A percentile compares a stretch with the other conserved stretches of the same genome.
Conservation (phyloP, 306 rosid species). For the Pterocarpus macrocarpus region DNA sequence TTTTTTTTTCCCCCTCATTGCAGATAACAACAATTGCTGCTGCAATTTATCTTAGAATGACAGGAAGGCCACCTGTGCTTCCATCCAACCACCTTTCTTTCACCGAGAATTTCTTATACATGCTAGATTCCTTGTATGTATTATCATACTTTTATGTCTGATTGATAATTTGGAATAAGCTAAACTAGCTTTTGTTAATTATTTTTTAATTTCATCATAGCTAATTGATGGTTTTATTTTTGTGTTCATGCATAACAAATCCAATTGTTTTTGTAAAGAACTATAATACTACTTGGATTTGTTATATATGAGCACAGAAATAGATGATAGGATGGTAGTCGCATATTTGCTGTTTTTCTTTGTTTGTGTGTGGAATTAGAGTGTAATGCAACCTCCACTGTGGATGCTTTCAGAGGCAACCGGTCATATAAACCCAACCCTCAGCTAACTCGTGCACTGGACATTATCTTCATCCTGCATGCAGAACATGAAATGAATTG, state of each 20-base stretch:
- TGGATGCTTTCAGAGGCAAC: constrained; percentile 69
- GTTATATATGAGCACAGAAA: too few species aligned
- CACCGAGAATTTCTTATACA: constrained; percentile 86
- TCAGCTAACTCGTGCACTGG: constrained; percentile 76
- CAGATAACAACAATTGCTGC: constrained; percentile 95
- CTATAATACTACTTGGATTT: neutral
- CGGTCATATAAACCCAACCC: constrained; percentile 86
- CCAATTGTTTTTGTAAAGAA: neutral
- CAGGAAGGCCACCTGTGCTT: constrained; percentile 93
- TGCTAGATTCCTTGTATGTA: constrained; percentile 94
- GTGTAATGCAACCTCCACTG: constrained; percentile 2
- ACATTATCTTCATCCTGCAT: constrained; percentile 85
- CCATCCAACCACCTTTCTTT: constrained; percentile 87
- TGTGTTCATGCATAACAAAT: constrained; percentile 12
- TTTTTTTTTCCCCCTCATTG: neutral
- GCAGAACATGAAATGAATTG: constrained; percentile 99
- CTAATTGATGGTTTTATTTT: neutral
- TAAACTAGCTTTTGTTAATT: neutral
- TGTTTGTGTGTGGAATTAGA: neutral
- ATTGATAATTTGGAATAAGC: constrained; percentile 14
- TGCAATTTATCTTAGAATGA: constrained; percentile 81
- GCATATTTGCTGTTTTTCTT: neutral
- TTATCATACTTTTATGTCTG: neutral
- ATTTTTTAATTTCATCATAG: constrained; percentile 7
- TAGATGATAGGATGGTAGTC: constrained; percentile 10